Evolutionary conservation across 345 rosid genomes (phyloP).

Genomic region (Rubroshorea leprosula): DNA sequence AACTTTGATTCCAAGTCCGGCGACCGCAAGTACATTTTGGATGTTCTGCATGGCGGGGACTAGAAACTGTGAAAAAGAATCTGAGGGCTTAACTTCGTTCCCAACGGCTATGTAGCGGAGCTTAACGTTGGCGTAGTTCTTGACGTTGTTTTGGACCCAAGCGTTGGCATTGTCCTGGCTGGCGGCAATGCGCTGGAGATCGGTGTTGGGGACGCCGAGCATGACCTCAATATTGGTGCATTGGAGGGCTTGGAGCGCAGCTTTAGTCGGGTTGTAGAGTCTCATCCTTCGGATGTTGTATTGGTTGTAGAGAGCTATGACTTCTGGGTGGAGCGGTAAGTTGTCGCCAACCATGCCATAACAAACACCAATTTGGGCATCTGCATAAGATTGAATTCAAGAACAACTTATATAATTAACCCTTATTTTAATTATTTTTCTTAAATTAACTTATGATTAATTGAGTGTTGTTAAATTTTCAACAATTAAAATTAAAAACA

Average conservation of each 20-base stretch:
- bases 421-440: no score
- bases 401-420: no score
- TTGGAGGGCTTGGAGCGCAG: constrained; percentile 40
- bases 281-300: constrained; percentile 20
- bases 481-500: no score
- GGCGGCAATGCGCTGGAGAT: no score
- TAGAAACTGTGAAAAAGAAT: constrained; percentile 19
- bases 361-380: constrained; percentile 35
- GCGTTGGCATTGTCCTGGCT: no score
- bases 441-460: no score
- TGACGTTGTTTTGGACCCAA: constrained; percentile 47
- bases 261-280: constrained; percentile 27
- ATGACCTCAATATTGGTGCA: constrained; percentile 46
- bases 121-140: constrained; percentile 28
- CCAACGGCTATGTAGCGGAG: constrained; percentile 58
- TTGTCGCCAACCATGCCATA: constrained; percentile 22
- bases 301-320: no score
- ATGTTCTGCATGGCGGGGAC: constrained; percentile 32
- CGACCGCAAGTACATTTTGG: constrained; percentile 15
- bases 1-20: constrained; percentile 31
- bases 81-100: constrained; percentile 38
- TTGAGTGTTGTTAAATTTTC: no score
- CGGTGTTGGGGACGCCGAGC: no score
- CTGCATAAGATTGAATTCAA: constrained; percentile 5
- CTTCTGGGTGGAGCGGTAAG: constrained; percentile 23